Conservation (phyloP, 345 rosid species). For the Boechera retrofracta region DNA sequence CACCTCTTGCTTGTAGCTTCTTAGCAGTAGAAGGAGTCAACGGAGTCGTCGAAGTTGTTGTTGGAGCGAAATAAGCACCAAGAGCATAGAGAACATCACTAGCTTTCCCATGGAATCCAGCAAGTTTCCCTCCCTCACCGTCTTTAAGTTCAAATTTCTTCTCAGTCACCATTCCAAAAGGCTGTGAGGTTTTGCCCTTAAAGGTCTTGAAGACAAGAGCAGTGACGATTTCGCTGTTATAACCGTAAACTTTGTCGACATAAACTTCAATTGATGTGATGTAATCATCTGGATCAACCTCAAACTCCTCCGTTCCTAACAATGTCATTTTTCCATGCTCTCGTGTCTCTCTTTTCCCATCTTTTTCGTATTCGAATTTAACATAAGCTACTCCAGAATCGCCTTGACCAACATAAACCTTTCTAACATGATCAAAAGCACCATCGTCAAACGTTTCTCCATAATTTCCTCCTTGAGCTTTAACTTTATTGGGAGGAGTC, state of each 20-base stretch:
- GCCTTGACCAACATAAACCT: slow-evolving; percentile 34
- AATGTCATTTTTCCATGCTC: slow-evolving; percentile 18
- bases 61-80: too few relatives aligned
- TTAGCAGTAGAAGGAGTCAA: too few relatives aligned
- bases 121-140: too few relatives aligned
- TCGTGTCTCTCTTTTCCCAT: background rate
- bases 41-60: too few relatives aligned
- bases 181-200: slow-evolving; percentile 6
- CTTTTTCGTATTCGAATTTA: slow-evolving; percentile 31
- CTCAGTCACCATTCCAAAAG: slow-evolving; percentile 8
- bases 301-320: slow-evolving; percentile 29
- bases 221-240: too few relatives aligned
- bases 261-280: slow-evolving; percentile 2
- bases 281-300: slow-evolving; percentile 18
- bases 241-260: too few relatives aligned
- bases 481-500: background rate
- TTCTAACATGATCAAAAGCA: slow-evolving; percentile 22
- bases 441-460: slow-evolving; percentile 36
- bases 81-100: too few relatives aligned
- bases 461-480: slow-evolving; percentile 33
- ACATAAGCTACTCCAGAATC: slow-evolving; percentile 27
- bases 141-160: too few relatives aligned
- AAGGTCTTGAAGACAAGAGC: slow-evolving; percentile 13
- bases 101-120: too few relatives aligned
- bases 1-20: slow-evolving; percentile 33